These are phyloP conservation scores for Aspergillus costaricaensis DNA, from an alignment of 2,329 filamentous ascomycete genomes.

Conservation along the genomic window DNA sequence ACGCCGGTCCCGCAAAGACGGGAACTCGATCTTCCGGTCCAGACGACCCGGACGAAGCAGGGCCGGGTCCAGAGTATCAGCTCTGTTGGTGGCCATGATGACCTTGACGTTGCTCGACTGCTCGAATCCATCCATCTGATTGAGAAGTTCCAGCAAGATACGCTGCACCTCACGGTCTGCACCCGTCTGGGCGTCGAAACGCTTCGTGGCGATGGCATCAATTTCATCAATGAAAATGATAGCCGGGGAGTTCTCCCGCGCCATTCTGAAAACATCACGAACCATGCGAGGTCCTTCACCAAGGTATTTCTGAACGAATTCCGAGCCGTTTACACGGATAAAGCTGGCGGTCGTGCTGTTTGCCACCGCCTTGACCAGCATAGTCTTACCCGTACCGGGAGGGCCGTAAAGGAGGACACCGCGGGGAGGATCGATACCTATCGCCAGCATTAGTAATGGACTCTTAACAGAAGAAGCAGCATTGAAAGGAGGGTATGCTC, in stretches of 20 bases:
- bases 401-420: slow-evolving; percentile 96
- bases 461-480: background rate
- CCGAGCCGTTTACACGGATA: slow-evolving; percentile 95
- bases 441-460: background rate
- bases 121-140: slow-evolving; percentile 99
- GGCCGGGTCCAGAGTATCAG: slow-evolving; percentile 93
- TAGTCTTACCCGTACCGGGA: slow-evolving; percentile 93
- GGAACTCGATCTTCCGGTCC: slow-evolving; percentile 98
- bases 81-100: slow-evolving; percentile 99
- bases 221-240: slow-evolving; percentile 99
- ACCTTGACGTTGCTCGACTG: slow-evolving; percentile 99
- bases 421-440: slow-evolving; percentile 86
- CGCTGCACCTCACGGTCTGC: slow-evolving; percentile 98
- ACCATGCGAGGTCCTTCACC: slow-evolving; percentile 99
- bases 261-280: slow-evolving; percentile 98
- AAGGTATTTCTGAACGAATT: slow-evolving; percentile 98
- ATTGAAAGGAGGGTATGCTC: slow-evolving; percentile 13
- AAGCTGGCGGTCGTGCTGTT: slow-evolving; percentile 98
- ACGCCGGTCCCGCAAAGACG: slow-evolving; percentile 86
- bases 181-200: slow-evolving; percentile 97
- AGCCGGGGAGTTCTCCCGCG: slow-evolving; percentile 92
- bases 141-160: slow-evolving; percentile 93
- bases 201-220: slow-evolving; percentile 97
- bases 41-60: slow-evolving; percentile 91
- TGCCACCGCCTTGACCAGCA: slow-evolving; percentile 96